These are phyloP conservation scores for Aspergillus olivimuriae DNA, from an alignment of 495 filamentous ascomycete species.

Conservation along the genomic window DNA sequence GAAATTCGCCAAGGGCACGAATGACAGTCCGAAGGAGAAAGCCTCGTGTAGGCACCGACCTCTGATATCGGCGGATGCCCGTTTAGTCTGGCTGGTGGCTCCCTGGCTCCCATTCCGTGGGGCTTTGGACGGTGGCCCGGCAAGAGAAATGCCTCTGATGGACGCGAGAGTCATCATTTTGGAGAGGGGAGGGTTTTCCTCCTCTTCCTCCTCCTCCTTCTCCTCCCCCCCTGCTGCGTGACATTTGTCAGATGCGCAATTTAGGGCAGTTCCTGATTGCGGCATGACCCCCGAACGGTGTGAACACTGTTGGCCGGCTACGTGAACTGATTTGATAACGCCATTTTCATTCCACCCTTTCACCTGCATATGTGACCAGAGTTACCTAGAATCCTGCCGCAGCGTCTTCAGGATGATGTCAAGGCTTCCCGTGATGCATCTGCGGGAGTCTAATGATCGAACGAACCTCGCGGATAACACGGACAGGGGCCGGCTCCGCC, in stretches of 20 bases:
- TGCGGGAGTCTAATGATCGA: constrained; percentile 23
- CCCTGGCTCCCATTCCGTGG: constrained; percentile 7
- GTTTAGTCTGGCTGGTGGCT: too few species aligned
- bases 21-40: constrained; percentile 2
- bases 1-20: constrained; percentile 8
- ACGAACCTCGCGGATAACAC: too few species aligned
- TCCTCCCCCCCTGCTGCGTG: constrained; percentile 16
- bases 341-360: constrained; percentile 16
- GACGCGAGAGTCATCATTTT: constrained; percentile 11
- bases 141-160: neutral
- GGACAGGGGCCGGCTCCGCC: too few species aligned
- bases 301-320: constrained; percentile 23
- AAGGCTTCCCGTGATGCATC: constrained; percentile 22
- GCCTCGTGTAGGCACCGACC: constrained; percentile 1
- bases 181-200: neutral
- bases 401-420: constrained; percentile 28
- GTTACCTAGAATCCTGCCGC: constrained; percentile 4
- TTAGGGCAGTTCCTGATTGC: constrained; percentile 16
- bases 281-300: constrained; percentile 15
- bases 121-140: neutral
- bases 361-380: constrained; percentile 17
- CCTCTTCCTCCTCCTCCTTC: too few species aligned
- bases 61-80: too few species aligned
- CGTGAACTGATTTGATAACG: constrained; percentile 22
- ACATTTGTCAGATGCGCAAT: constrained; percentile 21